Evolutionary conservation across 2,329 filamentous ascomycete species (phyloP).

Genomic region (Paraconiothyrium sp.): DNA sequence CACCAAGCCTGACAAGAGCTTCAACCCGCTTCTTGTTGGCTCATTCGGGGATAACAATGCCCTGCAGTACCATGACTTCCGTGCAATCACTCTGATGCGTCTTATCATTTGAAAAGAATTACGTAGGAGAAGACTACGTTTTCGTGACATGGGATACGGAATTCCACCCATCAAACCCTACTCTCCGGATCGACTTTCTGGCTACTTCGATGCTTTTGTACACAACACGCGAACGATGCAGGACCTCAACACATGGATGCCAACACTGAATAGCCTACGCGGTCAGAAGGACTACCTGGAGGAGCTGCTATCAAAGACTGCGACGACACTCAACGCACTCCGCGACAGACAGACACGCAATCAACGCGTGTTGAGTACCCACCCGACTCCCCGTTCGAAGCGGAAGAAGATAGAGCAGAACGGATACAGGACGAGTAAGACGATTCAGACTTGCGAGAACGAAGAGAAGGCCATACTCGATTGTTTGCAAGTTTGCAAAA

Average conservation of each 20-base stretch:
- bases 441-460: slow-evolving; percentile 44
- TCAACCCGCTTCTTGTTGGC: background rate
- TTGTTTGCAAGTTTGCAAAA: slow-evolving; percentile 42
- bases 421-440: slow-evolving; percentile 38
- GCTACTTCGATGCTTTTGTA: slow-evolving; percentile 24
- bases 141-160: slow-evolving; percentile 23
- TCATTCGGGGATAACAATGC: background rate
- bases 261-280: slow-evolving; percentile 28
- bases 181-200: slow-evolving; percentile 14
- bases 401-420: slow-evolving; percentile 43
- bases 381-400: slow-evolving; percentile 34
- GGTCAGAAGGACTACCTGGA: slow-evolving; percentile 39
- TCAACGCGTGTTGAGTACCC: slow-evolving; percentile 29
- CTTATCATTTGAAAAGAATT: background rate
- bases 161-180: slow-evolving; percentile 16
- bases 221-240: slow-evolving; percentile 20
- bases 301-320: slow-evolving; percentile 41
- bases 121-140: background rate
- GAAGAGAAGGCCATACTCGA: slow-evolving; percentile 43
- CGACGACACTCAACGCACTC: slow-evolving; percentile 42
- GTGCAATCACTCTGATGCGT: background rate
- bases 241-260: slow-evolving; percentile 20
- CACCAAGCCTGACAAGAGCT: background rate
- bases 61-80: background rate
- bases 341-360: slow-evolving; percentile 42